Percentiles rank a stretch among this genome's conserved stretches.
phyloP scores from a whole-genome alignment of 2,329 filamentous ascomycete genomes.

The Phyllosticta capitalensis region DNA sequence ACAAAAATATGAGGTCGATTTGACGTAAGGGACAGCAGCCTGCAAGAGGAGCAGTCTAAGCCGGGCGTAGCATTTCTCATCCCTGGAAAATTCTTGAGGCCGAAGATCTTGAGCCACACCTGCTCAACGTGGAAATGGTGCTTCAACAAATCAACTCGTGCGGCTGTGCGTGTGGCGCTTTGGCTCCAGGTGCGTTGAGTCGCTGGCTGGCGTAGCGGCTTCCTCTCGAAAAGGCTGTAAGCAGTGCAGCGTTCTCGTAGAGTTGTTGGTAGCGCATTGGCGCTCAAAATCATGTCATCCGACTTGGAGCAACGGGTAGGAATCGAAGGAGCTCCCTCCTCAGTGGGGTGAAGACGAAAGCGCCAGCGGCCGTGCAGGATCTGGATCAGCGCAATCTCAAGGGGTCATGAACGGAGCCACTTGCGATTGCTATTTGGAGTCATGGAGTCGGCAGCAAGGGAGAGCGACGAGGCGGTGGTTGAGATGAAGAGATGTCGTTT shows the following conservation, averaged over 20 bases:
- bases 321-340: too few relatives aligned
- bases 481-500: background rate
- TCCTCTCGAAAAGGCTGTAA: too few relatives aligned
- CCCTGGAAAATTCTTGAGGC: background rate
- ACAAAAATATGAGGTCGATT: background rate
- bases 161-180: background rate
- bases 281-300: too few relatives aligned
- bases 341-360: too few relatives aligned
- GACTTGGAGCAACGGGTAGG: background rate
- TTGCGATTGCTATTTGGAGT: background rate
- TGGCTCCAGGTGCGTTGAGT: too few relatives aligned
- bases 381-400: background rate
- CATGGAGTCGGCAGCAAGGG: background rate
- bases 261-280: too few relatives aligned
- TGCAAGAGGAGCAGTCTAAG: background rate
- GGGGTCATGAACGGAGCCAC: background rate
- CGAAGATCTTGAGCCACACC: background rate
- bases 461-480: background rate
- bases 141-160: background rate
- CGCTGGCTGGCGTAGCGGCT: too few relatives aligned
- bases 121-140: background rate
- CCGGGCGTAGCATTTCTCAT: background rate
- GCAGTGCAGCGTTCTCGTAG: too few relatives aligned
- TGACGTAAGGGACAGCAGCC: background rate
- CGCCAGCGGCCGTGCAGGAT: background rate